Conservation (phyloP, 106 monocot genomes). For the Chionographis japonica region DNA sequence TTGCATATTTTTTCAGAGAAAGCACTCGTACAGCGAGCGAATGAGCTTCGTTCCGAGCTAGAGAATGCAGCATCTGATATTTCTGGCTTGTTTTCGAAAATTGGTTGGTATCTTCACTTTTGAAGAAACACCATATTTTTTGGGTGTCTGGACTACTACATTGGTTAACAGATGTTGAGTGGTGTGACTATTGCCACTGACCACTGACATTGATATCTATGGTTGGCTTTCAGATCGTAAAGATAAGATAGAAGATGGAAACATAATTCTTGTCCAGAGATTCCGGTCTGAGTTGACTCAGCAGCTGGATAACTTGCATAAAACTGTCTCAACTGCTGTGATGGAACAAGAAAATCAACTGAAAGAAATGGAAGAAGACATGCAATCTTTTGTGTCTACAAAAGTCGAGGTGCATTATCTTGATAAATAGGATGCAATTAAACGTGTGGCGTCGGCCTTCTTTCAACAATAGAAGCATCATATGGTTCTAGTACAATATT, state of each 20-base stretch:
- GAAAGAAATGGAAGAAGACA: constrained; percentile 93
- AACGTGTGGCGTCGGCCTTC: too few relatives aligned
- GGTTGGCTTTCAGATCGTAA: constrained; percentile 59
- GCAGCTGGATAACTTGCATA: constrained; percentile 82
- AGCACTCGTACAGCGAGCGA: constrained; percentile 74
- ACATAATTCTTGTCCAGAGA: constrained; percentile 60
- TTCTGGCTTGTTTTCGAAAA: constrained; percentile 88
- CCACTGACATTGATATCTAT: neutral
- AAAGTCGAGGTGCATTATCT: constrained; percentile 58
- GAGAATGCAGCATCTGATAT: constrained; percentile 88
- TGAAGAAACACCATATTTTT: neutral
- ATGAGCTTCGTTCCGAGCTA: constrained; percentile 76
- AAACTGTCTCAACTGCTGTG: constrained; percentile 73
- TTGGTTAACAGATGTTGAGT: neutral
- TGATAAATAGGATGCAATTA: neutral
- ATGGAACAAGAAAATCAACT: constrained; percentile 86
- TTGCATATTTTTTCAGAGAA: constrained; percentile 44
- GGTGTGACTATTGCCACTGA: neutral
- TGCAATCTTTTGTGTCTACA: constrained; percentile 84
- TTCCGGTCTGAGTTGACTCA: constrained; percentile 77
- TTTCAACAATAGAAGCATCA: too few relatives aligned
- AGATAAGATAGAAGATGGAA: constrained; percentile 85
- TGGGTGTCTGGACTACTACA: too few relatives aligned
- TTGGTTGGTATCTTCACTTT: constrained; percentile 48
- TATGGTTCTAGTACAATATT: too few relatives aligned